Evolutionary conservation across 768 basidiomycete genomes (phyloP), one percentile per base, ranked within the genome.

Genomic region (Pisolithus sp.): DNA sequence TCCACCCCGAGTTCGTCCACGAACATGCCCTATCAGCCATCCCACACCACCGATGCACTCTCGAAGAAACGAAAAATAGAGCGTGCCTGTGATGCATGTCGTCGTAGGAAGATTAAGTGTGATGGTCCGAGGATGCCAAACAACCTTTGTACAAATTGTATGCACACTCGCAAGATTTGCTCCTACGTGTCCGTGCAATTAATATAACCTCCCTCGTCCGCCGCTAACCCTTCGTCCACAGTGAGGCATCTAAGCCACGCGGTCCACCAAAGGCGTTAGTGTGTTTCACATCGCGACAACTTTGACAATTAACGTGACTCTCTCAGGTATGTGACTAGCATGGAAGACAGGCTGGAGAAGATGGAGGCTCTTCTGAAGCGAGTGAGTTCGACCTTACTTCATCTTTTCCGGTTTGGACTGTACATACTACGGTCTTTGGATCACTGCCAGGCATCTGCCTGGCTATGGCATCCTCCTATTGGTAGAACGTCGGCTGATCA

Each of bases 251-350:
- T 4, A 79, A 80, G 56, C 82, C 82, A 52, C 74, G 83, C 49
- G 82, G 82, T 0, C 83, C 83, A 21, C 79, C 83, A 5, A 85
- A 85, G 68, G 81, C 79, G 80, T 85, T 53, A 59, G 82, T 74
- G 13, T 41, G 48, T 13, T 47, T 10, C 6, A 15, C 21, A 6
- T 43, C n/a, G 20, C 23, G 2, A 15, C 42, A 51, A 45, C 43
- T 48, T 18, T 42, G 36, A 43, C 23, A 30, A 31, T 39, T 39
- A 51, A 51, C 30, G 45, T 45, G 28, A 45, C 49, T 44, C 23
- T 13, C 8, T 36, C 53, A 83, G 81, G 30, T 83, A 83, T 67
- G 69, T 84, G 46, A 78, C 74, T 7, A 72, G 69, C 45, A 69
- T 86, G 34, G 83, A 86, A 62, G 79, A 83, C 60, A 74, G 73